Conservation (phyloP, 2,329 filamentous ascomycete genomes). For the Aspergillus puulaauensis region DNA sequence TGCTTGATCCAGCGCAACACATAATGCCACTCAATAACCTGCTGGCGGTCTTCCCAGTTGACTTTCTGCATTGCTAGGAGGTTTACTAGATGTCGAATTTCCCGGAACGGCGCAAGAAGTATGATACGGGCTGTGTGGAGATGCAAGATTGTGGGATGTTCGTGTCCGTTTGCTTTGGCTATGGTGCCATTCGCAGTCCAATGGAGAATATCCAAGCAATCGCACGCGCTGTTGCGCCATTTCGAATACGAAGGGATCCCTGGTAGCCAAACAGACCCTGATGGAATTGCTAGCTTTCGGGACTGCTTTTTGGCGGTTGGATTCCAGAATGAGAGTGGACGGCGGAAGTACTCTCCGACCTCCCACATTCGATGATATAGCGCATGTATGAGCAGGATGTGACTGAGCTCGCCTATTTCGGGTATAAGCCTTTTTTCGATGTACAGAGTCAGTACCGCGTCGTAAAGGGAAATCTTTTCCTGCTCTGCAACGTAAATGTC, state of each 20-base stretch:
- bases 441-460: constrained; percentile 48
- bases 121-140: constrained; percentile 56
- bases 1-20: constrained; percentile 51
- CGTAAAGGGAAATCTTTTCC: constrained; percentile 39
- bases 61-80: constrained; percentile 34
- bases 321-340: constrained; percentile 48
- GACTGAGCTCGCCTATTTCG: constrained; percentile 50
- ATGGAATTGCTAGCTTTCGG: constrained; percentile 33
- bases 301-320: constrained; percentile 44
- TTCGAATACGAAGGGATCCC: constrained; percentile 48
- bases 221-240: constrained; percentile 45
- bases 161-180: constrained; percentile 49
- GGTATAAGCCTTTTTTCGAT: constrained; percentile 49
- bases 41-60: constrained; percentile 29
- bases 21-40: constrained; percentile 38
- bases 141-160: constrained; percentile 57
- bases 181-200: constrained; percentile 58
- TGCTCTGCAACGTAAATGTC: constrained; percentile 10
- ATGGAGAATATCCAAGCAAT: constrained; percentile 56
- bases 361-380: constrained; percentile 53
- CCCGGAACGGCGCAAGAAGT: constrained; percentile 49
- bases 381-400: constrained; percentile 51
- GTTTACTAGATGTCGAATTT: constrained; percentile 46
- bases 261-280: constrained; percentile 47
- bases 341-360: constrained; percentile 45